Evolutionary conservation across 176 grass and related monocot genomes (phyloP).

Genomic region (Aegilops speltoides): DNA sequence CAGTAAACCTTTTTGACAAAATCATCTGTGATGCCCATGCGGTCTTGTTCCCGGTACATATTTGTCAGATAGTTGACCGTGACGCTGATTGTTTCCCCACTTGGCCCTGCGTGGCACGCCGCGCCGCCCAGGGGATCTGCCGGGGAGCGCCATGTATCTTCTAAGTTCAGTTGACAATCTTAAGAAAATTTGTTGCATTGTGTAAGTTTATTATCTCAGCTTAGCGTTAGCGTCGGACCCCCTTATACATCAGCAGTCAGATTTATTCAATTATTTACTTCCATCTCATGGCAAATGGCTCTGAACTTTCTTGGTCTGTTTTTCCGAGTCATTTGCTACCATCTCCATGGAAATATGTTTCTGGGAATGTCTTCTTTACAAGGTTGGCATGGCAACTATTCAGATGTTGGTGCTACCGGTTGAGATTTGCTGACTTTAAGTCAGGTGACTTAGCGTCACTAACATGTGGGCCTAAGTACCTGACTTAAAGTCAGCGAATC

Average conservation of each 20-base stretch:
- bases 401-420: not conserved
- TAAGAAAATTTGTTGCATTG: conserved; percentile 20
- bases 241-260: conserved; percentile 48
- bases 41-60: conserved; percentile 44
- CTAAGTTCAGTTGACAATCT: conserved; percentile 50
- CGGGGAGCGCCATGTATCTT: conserved; percentile 44
- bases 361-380: not conserved
- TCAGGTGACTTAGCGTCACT: too few species aligned
- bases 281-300: not conserved
- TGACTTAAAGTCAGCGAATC: too few species aligned
- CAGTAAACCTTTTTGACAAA: conserved; percentile 67
- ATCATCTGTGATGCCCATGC: not conserved
- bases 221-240: conserved; percentile 40
- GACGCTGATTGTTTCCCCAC: conserved; percentile 38
- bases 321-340: not conserved
- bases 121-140: not conserved
- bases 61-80: conserved; percentile 57
- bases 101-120: not conserved
- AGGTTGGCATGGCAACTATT: not conserved
- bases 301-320: not conserved
- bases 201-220: conserved; percentile 51
- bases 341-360: not conserved
- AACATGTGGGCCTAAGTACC: too few species aligned
- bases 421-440: too few species aligned
- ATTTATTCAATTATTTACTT: conserved; percentile 72